Evolutionary conservation across 2,329 filamentous ascomycete species (phyloP).

Genomic region (Penicillium janthinellum): DNA sequence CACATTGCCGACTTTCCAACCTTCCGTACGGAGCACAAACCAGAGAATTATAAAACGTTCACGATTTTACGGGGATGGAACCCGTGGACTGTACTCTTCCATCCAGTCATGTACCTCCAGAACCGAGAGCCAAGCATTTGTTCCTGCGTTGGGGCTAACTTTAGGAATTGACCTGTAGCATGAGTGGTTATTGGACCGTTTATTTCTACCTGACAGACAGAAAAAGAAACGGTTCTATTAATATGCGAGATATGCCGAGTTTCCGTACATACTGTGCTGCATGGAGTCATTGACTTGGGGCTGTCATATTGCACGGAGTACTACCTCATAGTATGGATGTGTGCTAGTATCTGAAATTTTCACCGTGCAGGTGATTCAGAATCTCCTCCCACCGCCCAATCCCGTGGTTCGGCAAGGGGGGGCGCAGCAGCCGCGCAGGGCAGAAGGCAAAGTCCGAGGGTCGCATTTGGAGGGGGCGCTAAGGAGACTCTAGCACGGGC

Average conservation of each 20-base stretch:
- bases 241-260: neutral
- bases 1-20: neutral
- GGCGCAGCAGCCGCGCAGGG: neutral
- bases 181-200: neutral
- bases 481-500: neutral
- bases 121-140: slow-evolving; percentile 8
- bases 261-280: neutral
- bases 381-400: neutral
- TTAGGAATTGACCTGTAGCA: neutral
- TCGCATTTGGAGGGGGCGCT: slow-evolving; percentile 7
- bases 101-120: neutral
- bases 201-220: neutral
- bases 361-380: neutral
- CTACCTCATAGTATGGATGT: too few species aligned
- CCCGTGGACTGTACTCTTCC: neutral
- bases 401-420: neutral
- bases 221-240: neutral
- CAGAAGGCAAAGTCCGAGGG: neutral
- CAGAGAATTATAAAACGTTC: neutral
- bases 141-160: slow-evolving; percentile 9
- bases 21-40: neutral
- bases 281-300: neutral
- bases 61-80: neutral
- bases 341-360: neutral
- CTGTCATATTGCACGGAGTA: neutral